Base-by-base conservation (phyloP, 78 protist species). In the Speleostelium caveatum region DNA sequence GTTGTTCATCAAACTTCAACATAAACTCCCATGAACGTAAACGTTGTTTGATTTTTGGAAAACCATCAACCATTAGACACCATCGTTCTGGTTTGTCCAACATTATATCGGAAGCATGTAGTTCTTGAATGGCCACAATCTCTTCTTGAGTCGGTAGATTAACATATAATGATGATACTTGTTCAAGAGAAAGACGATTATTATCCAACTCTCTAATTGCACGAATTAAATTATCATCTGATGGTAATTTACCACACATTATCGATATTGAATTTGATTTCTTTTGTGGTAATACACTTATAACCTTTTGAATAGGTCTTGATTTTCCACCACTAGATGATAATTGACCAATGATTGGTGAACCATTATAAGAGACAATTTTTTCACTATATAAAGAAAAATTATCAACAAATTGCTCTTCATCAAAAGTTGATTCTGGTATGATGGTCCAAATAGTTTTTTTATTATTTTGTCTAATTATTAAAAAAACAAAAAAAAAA, bases 1-100 rank as follows among this genome's bases (percentile, higher is more conserved):
- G 26, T 28, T 14, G 45, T 10, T 75, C 87, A 0, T 75, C 89
- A 38, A 89, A 76, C 16, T 67, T 69, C 16, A 71, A 33, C 80
- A 67, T 69, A 35, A 67, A 89, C 24, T 89, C 94, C 94, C 94
- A 89, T 12, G 51, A 49, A 21, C 53, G 30, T 28, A 89, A 38
- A 22, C 94, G 45, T 17, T 45, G 90, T 39, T 79, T 77, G 14
- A 89, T 55, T 55, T 67, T 71, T 53, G 94, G 94, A 56, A 89
- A 78, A 0, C 85, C 94, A 63, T 78, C 85, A 0, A 89, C 65
- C 86, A 89, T 75, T 24, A 89, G 33, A 60, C 90, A 71, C 86
- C 86, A 89, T 36, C 94, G 17, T 42, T 89, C 94, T 7, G 94
- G 73, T 30, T 76, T 89, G 30, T 89, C 94, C 4, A 89, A 19